Evolutionary conservation across 805 yeast species (phyloP).

Genomic region (Ogataea henricii): DNA sequence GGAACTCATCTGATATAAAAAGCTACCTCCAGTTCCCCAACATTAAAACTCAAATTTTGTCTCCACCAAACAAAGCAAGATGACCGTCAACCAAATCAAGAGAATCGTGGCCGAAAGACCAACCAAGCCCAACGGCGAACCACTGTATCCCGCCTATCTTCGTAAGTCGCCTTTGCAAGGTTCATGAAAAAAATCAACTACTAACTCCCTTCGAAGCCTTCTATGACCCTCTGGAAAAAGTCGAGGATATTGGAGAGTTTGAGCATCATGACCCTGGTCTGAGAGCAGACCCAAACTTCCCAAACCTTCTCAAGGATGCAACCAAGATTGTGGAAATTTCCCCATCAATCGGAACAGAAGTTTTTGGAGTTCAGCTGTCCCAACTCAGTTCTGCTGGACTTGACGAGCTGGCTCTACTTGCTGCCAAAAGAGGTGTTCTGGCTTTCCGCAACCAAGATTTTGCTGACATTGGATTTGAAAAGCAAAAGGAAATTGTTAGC

Average conservation of each 20-base stretch:
- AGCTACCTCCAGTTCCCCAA: too few species aligned
- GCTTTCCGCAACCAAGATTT: slow-evolving; percentile 69
- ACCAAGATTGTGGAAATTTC: slow-evolving; percentile 43
- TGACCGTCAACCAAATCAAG: slow-evolving; percentile 12
- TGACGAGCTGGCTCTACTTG: slow-evolving; percentile 67
- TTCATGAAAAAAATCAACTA: neutral
- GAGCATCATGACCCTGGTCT: slow-evolving; percentile 20
- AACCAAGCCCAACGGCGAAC: slow-evolving; percentile 12
- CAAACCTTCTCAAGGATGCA: slow-evolving; percentile 44
- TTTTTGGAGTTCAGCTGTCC: slow-evolving; percentile 62
- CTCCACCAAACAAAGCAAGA: neutral
- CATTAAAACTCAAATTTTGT: too few species aligned
- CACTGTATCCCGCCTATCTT: slow-evolving; percentile 19
- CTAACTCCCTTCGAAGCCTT: slow-evolving; percentile 12
- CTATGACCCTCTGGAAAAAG: slow-evolving; percentile 22
- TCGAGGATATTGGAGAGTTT: slow-evolving; percentile 20
- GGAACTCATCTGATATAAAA: neutral
- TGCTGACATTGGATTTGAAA: slow-evolving; percentile 52
- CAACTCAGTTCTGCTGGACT: slow-evolving; percentile 53
- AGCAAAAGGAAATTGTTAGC: slow-evolving; percentile 51
- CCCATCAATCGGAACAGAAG: slow-evolving; percentile 70
- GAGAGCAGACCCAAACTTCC: slow-evolving; percentile 52
- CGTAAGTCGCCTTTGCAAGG: slow-evolving; percentile 8
- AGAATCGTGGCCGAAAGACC: slow-evolving; percentile 12
- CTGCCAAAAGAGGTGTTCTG: slow-evolving; percentile 71